Evolutionary conservation across 2,329 filamentous ascomycete species (phyloP).

Genomic region (Xylariales sp.): DNA sequence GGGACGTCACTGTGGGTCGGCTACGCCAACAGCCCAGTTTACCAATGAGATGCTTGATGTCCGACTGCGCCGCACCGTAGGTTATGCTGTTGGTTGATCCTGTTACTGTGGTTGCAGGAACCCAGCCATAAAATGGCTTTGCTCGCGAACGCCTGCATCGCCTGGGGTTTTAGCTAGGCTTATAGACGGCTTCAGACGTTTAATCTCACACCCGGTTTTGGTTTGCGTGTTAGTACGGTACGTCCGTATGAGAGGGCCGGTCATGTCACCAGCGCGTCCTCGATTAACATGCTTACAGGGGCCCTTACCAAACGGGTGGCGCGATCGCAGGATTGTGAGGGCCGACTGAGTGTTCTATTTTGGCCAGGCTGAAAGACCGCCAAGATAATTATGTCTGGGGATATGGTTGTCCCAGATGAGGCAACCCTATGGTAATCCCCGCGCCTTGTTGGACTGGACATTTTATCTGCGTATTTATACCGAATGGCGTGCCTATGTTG

Average conservation of each 20-base stretch:
- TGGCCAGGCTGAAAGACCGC: not conserved
- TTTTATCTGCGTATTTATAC: constrained; percentile 3
- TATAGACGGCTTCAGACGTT: not conserved
- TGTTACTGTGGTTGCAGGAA: constrained; percentile 18
- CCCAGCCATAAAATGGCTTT: not conserved
- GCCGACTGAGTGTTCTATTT: not conserved
- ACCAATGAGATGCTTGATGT: constrained; percentile 15
- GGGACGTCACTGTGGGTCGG: constrained; percentile 3
- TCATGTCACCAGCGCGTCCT: not conserved
- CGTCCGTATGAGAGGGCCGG: not conserved
- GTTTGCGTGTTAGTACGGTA: not conserved
- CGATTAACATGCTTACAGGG: not conserved
- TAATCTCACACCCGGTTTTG: not conserved
- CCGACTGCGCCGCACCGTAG: constrained; percentile 10
- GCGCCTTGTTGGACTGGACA: not conserved
- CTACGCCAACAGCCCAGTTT: not conserved
- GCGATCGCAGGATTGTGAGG: not conserved
- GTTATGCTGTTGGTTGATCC: constrained; percentile 28
- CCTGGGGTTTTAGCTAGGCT: not conserved
- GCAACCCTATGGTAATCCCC: not conserved
- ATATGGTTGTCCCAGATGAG: not conserved
- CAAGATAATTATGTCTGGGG: constrained; percentile 1
- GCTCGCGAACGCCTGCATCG: not conserved
- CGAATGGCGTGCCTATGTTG: not conserved
- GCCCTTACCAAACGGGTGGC: not conserved